phyloP scores from a whole-genome alignment of 805 yeast genomes.

The Myxozyma mucilagina region DNA sequence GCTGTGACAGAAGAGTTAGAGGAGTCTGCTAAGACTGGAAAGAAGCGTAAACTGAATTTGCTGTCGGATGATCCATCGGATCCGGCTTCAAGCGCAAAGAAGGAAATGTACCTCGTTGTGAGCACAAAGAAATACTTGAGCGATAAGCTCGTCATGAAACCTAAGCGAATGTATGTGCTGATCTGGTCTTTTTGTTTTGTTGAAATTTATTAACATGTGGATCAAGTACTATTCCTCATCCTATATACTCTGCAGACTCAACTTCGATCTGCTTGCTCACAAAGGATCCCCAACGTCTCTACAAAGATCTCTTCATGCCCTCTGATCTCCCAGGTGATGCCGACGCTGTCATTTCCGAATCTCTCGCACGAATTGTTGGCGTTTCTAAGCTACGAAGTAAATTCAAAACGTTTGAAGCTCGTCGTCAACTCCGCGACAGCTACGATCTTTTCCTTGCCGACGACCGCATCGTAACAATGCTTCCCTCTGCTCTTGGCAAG shows the following conservation, averaged over 20 bases:
- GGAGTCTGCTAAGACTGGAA: slow-evolving; percentile 36
- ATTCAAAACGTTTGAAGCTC: slow-evolving; percentile 84
- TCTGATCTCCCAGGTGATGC: slow-evolving; percentile 19
- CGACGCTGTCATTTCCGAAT: slow-evolving; percentile 33
- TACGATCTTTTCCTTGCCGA: slow-evolving; percentile 83
- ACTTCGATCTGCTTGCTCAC: slow-evolving; percentile 65
- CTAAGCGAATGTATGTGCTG: slow-evolving; percentile 39
- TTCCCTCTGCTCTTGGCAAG: slow-evolving; percentile 85
- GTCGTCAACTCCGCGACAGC: slow-evolving; percentile 67
- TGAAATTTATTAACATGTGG: background rate
- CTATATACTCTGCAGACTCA: slow-evolving; percentile 50
- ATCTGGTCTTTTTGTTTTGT: background rate
- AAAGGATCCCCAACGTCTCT: slow-evolving; percentile 58
- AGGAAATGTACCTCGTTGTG: slow-evolving; percentile 55
- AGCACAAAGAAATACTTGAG: slow-evolving; percentile 66
- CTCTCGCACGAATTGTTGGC: slow-evolving; percentile 56
- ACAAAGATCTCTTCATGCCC: slow-evolving; percentile 42
- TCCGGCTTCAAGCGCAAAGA: slow-evolving; percentile 39
- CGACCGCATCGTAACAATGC: slow-evolving; percentile 71
- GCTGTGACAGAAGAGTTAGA: background rate
- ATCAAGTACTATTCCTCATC: slow-evolving; percentile 45
- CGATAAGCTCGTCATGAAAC: slow-evolving; percentile 52
- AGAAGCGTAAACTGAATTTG: slow-evolving; percentile 44
- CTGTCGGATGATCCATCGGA: slow-evolving; percentile 63
- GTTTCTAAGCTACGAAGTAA: slow-evolving; percentile 76